These are phyloP conservation scores for Castanospermum australe DNA, from an alignment of 306 rosid species.

Conservation along the genomic window DNA sequence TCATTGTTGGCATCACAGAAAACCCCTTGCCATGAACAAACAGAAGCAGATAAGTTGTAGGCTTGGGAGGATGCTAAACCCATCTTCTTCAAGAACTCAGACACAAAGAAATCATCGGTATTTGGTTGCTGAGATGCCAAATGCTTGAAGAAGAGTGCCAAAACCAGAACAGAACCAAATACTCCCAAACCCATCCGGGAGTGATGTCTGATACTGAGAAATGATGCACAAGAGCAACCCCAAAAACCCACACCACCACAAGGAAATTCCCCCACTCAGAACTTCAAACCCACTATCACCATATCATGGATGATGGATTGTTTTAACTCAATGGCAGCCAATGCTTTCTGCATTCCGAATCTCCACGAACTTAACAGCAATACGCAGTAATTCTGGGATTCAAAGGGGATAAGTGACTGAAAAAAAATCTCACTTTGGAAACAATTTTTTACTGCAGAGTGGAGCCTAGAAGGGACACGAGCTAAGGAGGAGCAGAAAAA, in stretches of 20 bases:
- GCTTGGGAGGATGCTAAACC: conserved; percentile 38
- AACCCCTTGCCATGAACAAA: conserved; percentile 83
- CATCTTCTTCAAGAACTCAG: conserved; percentile 69
- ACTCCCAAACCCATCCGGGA: conserved; percentile 66
- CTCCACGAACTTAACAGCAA: conserved; percentile 24
- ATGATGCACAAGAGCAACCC: conserved; percentile 18
- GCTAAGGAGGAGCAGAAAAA: background rate
- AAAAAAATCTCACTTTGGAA: background rate
- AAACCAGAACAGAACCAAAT: conserved; percentile 57
- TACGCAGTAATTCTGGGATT: background rate
- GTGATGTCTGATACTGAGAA: conserved; percentile 24
- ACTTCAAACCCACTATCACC: conserved; percentile 32
- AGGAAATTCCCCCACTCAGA: conserved; percentile 29
- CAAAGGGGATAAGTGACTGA: background rate
- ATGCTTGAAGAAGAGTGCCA: conserved; percentile 64
- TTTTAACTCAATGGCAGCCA: conserved; percentile 29
- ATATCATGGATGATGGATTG: conserved; percentile 34
- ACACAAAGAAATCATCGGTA: conserved; percentile 73
- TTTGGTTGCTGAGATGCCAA: conserved; percentile 79
- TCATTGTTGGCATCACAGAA: conserved; percentile 57
- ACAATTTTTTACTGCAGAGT: conserved; percentile 24
- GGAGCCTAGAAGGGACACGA: conserved; percentile 3
- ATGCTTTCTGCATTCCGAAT: conserved; percentile 32
- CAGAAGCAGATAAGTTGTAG: conserved; percentile 63
- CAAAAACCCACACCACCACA: conserved; percentile 31